Percentiles rank a stretch among this genome's conserved stretches.
Conservation (phyloP, 495 filamentous ascomycete species). For the Aspergillus haitiensis region DNA sequence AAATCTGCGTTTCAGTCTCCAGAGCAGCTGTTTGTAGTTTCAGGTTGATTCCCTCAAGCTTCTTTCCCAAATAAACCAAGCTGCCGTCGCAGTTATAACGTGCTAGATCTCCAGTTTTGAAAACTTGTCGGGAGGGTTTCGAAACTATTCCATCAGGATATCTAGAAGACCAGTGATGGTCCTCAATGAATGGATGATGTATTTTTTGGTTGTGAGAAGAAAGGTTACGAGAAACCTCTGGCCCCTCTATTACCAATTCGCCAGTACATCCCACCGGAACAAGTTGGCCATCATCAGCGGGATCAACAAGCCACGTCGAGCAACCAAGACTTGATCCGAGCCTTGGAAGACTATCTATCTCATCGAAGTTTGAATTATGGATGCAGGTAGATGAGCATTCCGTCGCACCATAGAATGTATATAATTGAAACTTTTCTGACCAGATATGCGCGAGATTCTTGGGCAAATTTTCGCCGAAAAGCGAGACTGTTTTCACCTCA, state of each 20-base stretch:
- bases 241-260: conserved; percentile 63
- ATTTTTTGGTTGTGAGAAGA: conserved; percentile 24
- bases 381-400: conserved; percentile 37
- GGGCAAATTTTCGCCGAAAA: neutral
- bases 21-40: conserved; percentile 49
- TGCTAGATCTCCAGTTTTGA: conserved; percentile 56
- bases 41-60: conserved; percentile 47
- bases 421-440: neutral
- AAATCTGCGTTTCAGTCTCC: conserved; percentile 45
- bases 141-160: neutral
- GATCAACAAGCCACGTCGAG: conserved; percentile 57
- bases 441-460: neutral
- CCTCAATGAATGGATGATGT: conserved; percentile 43
- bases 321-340: conserved; percentile 33
- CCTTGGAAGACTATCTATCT: conserved; percentile 12
- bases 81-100: conserved; percentile 52
- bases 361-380: conserved; percentile 15
- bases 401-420: neutral
- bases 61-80: conserved; percentile 46
- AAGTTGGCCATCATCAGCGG: conserved; percentile 50
- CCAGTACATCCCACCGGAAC: conserved; percentile 59
- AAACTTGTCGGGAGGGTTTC: conserved; percentile 21
- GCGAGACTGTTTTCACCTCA: neutral
- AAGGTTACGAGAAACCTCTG: conserved; percentile 53
- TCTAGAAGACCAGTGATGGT: conserved; percentile 28